These are phyloP conservation scores for Rhizopogon sp. DNA, from an alignment of 768 basidiomycete species.

Conservation along the genomic window DNA sequence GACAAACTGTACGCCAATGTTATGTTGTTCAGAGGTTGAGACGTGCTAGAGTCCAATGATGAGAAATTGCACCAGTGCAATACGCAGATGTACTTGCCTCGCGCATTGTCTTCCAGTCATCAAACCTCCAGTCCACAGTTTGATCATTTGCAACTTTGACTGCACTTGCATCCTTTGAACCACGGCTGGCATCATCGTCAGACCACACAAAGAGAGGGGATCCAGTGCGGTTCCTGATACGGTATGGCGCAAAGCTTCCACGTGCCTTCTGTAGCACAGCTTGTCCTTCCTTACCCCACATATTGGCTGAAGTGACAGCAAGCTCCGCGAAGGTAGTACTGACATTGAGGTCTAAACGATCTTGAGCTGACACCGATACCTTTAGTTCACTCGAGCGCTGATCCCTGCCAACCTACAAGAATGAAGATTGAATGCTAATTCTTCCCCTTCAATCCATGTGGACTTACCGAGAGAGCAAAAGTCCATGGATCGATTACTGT, in stretches of 20 bases:
- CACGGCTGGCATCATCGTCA: slow-evolving; percentile 56
- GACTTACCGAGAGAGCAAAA: slow-evolving; percentile 62
- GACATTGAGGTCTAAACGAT: slow-evolving; percentile 86
- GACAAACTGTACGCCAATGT: slow-evolving; percentile 77
- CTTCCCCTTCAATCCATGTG: background rate
- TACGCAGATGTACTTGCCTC: slow-evolving; percentile 51
- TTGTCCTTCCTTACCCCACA: slow-evolving; percentile 73
- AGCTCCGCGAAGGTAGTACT: slow-evolving; percentile 89
- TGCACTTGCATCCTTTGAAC: slow-evolving; percentile 42
- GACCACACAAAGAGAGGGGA: slow-evolving; percentile 83
- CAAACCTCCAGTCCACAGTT: slow-evolving; percentile 91
- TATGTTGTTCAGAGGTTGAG: slow-evolving; percentile 66
- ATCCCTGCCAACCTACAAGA: slow-evolving; percentile 49
- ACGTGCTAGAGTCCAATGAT: slow-evolving; percentile 30
- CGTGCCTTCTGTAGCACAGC: slow-evolving; percentile 69
- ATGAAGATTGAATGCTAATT: slow-evolving; percentile 5
- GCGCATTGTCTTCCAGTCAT: slow-evolving; percentile 91
- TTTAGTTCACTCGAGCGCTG: slow-evolving; percentile 45
- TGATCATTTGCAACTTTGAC: slow-evolving; percentile 69
- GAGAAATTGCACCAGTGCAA: background rate
- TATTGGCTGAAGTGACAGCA: slow-evolving; percentile 63
- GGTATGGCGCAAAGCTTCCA: slow-evolving; percentile 91
- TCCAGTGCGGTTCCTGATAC: slow-evolving; percentile 88
- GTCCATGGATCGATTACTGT: slow-evolving; percentile 96
- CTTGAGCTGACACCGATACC: slow-evolving; percentile 64